Percentiles rank a stretch among this genome's conserved stretches.
Evolutionary conservation across 441 rosid genomes (phyloP).

Genomic region (Syzygium syzygioides): DNA sequence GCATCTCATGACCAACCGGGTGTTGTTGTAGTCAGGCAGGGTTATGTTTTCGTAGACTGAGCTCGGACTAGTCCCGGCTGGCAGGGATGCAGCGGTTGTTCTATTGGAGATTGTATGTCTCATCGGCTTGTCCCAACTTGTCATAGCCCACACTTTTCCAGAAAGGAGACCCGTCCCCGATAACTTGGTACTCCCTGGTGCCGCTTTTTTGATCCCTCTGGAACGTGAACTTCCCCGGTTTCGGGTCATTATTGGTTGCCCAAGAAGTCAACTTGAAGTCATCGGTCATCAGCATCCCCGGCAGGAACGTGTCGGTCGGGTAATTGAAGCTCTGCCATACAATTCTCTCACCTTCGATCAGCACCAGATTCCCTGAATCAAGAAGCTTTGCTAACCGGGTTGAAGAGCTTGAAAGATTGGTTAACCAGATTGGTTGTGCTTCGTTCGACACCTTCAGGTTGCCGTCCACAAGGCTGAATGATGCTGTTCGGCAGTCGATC

Average conservation of each 20-base stretch:
- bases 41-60: accelerated
- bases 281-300: neutral
- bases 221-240: neutral
- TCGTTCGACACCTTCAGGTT: neutral
- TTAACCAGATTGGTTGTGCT: accelerated
- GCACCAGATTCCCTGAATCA: neutral
- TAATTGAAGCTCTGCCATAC: neutral
- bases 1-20: neutral
- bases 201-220: neutral
- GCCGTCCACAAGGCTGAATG: neutral
- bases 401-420: neutral
- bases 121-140: neutral
- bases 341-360: neutral
- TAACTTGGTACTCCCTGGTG: accelerated
- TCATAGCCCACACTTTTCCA: neutral
- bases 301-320: neutral
- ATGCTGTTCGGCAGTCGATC: accelerated
- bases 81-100: neutral
- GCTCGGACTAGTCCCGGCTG: neutral
- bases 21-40: neutral
- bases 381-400: neutral
- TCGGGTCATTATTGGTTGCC: neutral
- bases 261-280: neutral
- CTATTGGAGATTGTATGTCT: no score
- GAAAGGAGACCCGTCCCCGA: accelerated